A percentile compares a stretch with the other conserved stretches of the same genome.
Evolutionary conservation across 805 yeast species (phyloP).

Genomic region (Metschnikowia koreensis): DNA sequence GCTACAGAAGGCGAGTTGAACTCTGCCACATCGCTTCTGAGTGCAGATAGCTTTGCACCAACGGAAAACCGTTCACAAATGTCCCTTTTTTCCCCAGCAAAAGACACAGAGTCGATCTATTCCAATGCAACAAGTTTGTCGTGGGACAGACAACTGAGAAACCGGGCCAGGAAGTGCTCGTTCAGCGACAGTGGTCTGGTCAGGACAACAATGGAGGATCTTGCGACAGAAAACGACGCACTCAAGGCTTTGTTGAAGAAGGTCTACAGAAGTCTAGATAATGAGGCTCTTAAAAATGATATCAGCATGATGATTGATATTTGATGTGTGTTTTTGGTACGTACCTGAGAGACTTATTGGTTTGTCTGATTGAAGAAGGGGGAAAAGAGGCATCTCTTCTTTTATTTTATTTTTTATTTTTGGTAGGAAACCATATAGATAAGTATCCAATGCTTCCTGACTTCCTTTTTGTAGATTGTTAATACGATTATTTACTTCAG

Average conservation of each 20-base stretch:
- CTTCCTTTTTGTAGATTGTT: too few species aligned
- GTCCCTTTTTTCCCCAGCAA: constrained; percentile 22
- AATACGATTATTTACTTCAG: too few species aligned
- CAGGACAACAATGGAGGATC: constrained; percentile 12
- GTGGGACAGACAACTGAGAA: constrained; percentile 11
- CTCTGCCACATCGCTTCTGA: constrained; percentile 6
- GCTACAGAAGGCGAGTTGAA: constrained; percentile 12
- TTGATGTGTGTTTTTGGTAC: neutral
- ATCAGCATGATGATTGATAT: constrained; percentile 17
- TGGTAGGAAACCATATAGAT: too few species aligned
- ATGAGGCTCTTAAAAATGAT: constrained; percentile 17
- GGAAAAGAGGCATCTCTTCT: too few species aligned
- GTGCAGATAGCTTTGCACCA: constrained; percentile 6
- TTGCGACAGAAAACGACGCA: constrained; percentile 25
- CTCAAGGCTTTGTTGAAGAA: constrained; percentile 27
- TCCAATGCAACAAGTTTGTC: constrained; percentile 24
- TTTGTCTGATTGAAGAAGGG: too few species aligned
- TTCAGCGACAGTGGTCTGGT: constrained; percentile 14
- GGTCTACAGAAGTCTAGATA: constrained; percentile 24
- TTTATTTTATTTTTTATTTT: too few species aligned
- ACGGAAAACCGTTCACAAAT: constrained; percentile 20
- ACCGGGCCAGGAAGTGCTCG: constrained; percentile 4
- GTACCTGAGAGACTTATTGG: too few species aligned
- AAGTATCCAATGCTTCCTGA: too few species aligned
- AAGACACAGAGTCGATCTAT: constrained; percentile 28